Conservation (phyloP, 1,139 yeast genomes). For the Scheffersomyces quercinus region DNA sequence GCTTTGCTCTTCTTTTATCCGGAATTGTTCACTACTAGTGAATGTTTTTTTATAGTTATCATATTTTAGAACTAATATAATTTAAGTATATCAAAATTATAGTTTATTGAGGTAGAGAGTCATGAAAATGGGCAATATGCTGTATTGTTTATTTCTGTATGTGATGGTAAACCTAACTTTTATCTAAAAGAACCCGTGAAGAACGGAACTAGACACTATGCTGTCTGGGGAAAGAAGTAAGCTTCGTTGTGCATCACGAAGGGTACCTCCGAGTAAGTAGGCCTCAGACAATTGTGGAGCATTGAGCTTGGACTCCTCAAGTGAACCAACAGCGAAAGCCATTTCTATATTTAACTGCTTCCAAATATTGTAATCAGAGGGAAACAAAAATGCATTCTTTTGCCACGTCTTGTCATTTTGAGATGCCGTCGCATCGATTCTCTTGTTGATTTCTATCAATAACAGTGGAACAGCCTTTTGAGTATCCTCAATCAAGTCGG, state of each 20-base stretch:
- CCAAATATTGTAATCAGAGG: conserved; percentile 73
- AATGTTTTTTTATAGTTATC: too few relatives aligned
- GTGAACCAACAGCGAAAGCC: conserved; percentile 47
- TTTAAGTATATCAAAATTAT: too few relatives aligned
- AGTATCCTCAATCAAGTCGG: conserved; percentile 50
- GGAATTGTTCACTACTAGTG: too few relatives aligned
- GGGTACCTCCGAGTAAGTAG: conserved; percentile 45
- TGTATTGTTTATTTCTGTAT: too few relatives aligned
- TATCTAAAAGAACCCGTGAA: conserved; percentile 1
- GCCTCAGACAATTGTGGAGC: conserved; percentile 55
- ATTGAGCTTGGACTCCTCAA: conserved; percentile 52
- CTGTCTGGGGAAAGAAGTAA: conserved; percentile 32
- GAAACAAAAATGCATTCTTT: conserved; percentile 70
- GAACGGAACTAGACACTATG: conserved; percentile 5
- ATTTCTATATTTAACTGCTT: conserved; percentile 50
- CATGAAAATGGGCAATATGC: too few relatives aligned
- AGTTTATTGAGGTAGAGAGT: too few relatives aligned
- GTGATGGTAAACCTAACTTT: too few relatives aligned
- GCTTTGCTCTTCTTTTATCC: too few relatives aligned
- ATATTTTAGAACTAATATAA: too few relatives aligned
- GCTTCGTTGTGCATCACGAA: conserved; percentile 62
- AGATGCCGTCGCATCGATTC: conserved; percentile 18
- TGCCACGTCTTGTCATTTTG: conserved; percentile 48
- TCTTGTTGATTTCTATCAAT: conserved; percentile 50
- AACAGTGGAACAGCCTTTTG: conserved; percentile 60